Evolutionary conservation across 1,284 basidiomycete genomes (phyloP).

Genomic region (Apiotrichum gracile): DNA sequence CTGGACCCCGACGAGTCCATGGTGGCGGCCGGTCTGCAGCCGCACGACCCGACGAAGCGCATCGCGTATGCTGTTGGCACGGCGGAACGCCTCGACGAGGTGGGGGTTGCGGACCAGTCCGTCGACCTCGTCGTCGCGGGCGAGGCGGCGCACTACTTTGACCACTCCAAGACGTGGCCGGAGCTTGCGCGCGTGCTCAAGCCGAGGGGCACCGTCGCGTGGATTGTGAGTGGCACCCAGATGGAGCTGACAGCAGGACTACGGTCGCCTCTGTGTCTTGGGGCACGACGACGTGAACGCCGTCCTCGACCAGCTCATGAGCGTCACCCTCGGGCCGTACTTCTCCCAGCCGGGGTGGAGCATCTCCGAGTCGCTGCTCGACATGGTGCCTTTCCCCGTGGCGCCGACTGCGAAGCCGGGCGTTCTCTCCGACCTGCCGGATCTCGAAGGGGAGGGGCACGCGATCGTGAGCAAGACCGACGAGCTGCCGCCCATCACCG

Average conservation of each 20-base stretch:
- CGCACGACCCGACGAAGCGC: slow-evolving; percentile 13
- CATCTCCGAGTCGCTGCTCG: slow-evolving; percentile 65
- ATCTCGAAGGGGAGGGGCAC: slow-evolving; percentile 51
- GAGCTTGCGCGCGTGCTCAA: slow-evolving; percentile 61
- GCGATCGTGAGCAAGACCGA: slow-evolving; percentile 4
- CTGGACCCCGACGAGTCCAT: slow-evolving; percentile 69
- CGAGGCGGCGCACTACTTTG: slow-evolving; percentile 82
- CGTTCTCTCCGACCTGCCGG: slow-evolving; percentile 40
- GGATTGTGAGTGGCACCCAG: slow-evolving; percentile 62
- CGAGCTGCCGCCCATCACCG: slow-evolving; percentile 17
- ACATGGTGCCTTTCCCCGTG: slow-evolving; percentile 60
- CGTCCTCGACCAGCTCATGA: slow-evolving; percentile 50
- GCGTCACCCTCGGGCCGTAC: slow-evolving; percentile 4
- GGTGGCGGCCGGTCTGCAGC: slow-evolving; percentile 57
- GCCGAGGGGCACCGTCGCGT: slow-evolving; percentile 63
- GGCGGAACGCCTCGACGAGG: slow-evolving; percentile 14
- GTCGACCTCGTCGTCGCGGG: slow-evolving; percentile 71
- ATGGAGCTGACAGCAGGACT: slow-evolving; percentile 57
- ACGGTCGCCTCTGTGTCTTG: slow-evolving; percentile 69
- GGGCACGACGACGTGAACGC: slow-evolving; percentile 56
- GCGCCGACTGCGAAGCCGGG: not conserved
- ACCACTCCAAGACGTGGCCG: slow-evolving; percentile 66
- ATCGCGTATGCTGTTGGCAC: slow-evolving; percentile 50
- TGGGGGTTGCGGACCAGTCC: slow-evolving; percentile 48
- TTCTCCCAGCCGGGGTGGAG: slow-evolving; percentile 55